Percentiles rank a stretch among this genome's conserved stretches.
Conservation (phyloP, 805 yeast species). For the Dipodascopsis uninucleata region DNA sequence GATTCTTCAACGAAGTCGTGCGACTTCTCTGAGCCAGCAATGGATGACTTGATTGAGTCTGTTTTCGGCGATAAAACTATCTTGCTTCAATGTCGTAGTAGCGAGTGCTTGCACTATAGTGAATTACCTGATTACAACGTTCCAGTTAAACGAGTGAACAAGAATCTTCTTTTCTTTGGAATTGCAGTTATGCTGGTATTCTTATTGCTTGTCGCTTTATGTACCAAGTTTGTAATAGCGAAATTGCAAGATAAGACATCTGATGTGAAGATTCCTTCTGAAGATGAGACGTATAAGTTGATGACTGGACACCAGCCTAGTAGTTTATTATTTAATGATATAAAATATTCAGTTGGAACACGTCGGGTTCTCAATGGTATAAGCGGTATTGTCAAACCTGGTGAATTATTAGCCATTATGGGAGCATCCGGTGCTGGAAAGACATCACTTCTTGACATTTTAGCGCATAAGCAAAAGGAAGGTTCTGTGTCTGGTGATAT, state of each 20-base stretch:
- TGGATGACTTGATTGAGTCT: conserved; percentile 84
- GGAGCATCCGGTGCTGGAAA: conserved; percentile 99
- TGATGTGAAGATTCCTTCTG: conserved; percentile 33
- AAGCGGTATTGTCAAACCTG: conserved; percentile 76
- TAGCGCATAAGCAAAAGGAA: conserved; percentile 81
- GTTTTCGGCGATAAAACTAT: conserved; percentile 96
- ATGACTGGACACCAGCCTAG: conserved; percentile 60
- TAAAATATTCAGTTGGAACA: conserved; percentile 58
- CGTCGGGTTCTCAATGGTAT: conserved; percentile 55
- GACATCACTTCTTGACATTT: conserved; percentile 84
- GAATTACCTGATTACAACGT: conserved; percentile 85
- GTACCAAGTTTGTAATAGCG: conserved; percentile 11
- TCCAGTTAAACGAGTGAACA: conserved; percentile 48
- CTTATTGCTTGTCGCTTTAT: conserved; percentile 29
- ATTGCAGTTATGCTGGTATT: conserved; percentile 16
- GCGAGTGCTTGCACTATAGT: conserved; percentile 89
- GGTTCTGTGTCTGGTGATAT: conserved; percentile 69
- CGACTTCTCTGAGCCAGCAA: conserved; percentile 86
- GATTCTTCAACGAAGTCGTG: conserved; percentile 61
- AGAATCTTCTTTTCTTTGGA: conserved; percentile 12
- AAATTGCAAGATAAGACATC: conserved; percentile 13
- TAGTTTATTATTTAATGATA: conserved; percentile 67
- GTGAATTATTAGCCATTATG: conserved; percentile 91
- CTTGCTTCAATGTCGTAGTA: conserved; percentile 72
- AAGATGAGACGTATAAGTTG: conserved; percentile 46